A percentile compares a stretch with the other conserved stretches of the same genome.
Evolutionary conservation across 2,329 filamentous ascomycete species (phyloP).

Genomic region (Colletotrichum abscissum): DNA sequence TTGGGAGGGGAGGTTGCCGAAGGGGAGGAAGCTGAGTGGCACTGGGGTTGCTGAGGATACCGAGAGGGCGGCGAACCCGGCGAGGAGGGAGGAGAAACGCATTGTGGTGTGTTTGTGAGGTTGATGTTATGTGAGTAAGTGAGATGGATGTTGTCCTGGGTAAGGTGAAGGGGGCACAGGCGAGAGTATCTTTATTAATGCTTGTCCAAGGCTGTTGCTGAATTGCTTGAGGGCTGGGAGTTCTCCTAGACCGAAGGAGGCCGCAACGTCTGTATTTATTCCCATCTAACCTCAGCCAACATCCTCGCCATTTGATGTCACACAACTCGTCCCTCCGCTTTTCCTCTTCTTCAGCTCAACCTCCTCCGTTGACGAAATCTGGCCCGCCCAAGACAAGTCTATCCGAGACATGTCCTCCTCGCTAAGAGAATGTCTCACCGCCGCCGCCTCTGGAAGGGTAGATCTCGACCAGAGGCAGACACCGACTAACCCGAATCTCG

Average conservation of each 20-base stretch:
- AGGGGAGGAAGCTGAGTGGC: background rate
- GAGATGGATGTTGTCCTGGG: background rate
- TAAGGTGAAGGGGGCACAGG: background rate
- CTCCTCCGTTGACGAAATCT: background rate
- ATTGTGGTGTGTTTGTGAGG: background rate
- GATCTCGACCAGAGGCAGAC: background rate
- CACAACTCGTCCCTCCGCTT: no score
- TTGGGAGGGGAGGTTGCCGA: conserved; percentile 7
- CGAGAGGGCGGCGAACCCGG: background rate
- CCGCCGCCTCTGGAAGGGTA: background rate
- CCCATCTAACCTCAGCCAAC: background rate
- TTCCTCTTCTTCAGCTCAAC: background rate
- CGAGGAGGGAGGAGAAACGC: background rate
- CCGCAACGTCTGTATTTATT: background rate
- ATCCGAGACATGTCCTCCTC: background rate
- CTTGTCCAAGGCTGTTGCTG: background rate
- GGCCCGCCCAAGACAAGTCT: background rate
- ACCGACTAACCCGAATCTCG: background rate
- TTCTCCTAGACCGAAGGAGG: background rate
- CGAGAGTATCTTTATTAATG: background rate
- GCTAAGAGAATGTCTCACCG: background rate
- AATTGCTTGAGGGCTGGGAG: background rate
- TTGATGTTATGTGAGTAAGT: no score
- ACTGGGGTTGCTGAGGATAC: background rate
- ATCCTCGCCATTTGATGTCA: no score